Evolutionary conservation across 1,284 basidiomycete genomes (phyloP).

Genomic region (Malassezia cuniculi): DNA sequence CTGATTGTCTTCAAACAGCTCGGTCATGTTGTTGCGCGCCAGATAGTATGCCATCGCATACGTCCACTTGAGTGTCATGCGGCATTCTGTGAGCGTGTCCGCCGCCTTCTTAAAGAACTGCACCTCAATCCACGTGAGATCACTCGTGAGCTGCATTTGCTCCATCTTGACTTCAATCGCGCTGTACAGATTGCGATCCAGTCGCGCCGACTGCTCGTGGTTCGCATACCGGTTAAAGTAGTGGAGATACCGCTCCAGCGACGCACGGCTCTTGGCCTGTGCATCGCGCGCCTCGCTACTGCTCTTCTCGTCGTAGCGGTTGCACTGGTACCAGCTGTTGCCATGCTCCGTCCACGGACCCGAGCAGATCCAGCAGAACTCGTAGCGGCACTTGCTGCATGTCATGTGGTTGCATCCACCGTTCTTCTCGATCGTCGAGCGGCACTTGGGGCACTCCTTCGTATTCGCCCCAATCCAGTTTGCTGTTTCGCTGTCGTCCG

Average conservation of each 20-base stretch:
- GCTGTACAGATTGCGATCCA: slow-evolving; percentile 77
- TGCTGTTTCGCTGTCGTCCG: slow-evolving; percentile 91
- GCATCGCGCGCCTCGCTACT: slow-evolving; percentile 62
- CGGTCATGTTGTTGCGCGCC: slow-evolving; percentile 75
- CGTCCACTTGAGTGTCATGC: slow-evolving; percentile 96
- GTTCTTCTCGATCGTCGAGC: slow-evolving; percentile 97
- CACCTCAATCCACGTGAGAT: slow-evolving; percentile 93
- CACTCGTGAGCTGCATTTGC: slow-evolving; percentile 84
- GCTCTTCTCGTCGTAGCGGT: slow-evolving; percentile 86
- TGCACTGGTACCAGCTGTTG: slow-evolving; percentile 94
- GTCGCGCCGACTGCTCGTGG: slow-evolving; percentile 92
- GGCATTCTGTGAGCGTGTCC: slow-evolving; percentile 66
- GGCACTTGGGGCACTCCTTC: slow-evolving; percentile 81
- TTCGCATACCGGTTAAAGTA: slow-evolving; percentile 62
- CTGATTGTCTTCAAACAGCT: slow-evolving; percentile 94
- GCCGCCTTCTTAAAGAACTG: slow-evolving; percentile 98
- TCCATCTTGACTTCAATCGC: slow-evolving; percentile 99
- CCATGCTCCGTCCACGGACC: slow-evolving; percentile 96
- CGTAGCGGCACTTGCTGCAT: slow-evolving; percentile 43
- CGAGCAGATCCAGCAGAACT: slow-evolving; percentile 57
- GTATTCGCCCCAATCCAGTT: slow-evolving; percentile 99
- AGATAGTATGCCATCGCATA: slow-evolving; percentile 98
- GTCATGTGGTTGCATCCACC: slow-evolving; percentile 64
- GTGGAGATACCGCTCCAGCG: slow-evolving; percentile 77
- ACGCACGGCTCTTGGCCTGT: slow-evolving; percentile 64